Percentiles rank a stretch among this genome's conserved stretches.
These are phyloP conservation scores for Penicillium verhagenii DNA, from an alignment of 495 filamentous ascomycete species.

Conservation along the genomic window DNA sequence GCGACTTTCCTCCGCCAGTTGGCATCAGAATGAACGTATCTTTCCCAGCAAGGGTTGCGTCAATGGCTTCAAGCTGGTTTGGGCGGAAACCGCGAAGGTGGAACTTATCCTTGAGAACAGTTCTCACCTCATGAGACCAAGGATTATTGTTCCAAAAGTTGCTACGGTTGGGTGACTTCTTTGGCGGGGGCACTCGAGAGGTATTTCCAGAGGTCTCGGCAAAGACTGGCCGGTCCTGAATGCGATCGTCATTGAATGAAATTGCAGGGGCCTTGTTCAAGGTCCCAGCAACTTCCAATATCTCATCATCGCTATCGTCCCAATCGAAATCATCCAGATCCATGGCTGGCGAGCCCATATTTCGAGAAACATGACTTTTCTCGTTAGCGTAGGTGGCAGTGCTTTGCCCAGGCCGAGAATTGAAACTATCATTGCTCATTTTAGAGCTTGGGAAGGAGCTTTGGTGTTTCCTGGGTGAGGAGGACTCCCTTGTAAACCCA, in stretches of 20 bases:
- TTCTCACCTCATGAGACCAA: slow-evolving; percentile 86
- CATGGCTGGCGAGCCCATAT: slow-evolving; percentile 44
- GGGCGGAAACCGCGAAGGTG: slow-evolving; percentile 77
- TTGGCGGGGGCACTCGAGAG: slow-evolving; percentile 27
- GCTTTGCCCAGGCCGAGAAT: slow-evolving; percentile 9
- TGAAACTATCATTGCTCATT: slow-evolving; percentile 4
- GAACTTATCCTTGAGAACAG: slow-evolving; percentile 75
- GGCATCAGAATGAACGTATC: slow-evolving; percentile 97
- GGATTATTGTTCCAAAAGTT: slow-evolving; percentile 48
- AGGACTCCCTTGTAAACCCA: not conserved
- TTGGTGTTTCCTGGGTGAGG: slow-evolving; percentile 2
- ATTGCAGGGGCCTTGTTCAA: slow-evolving; percentile 48
- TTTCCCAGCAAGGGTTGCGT: slow-evolving; percentile 81
- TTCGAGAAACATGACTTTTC: slow-evolving; percentile 44
- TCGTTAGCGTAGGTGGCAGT: slow-evolving; percentile 16
- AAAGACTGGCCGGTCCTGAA: slow-evolving; percentile 45
- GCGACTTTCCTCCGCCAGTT: slow-evolving; percentile 92
- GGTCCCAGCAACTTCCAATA: slow-evolving; percentile 60
- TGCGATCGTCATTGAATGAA: slow-evolving; percentile 19
- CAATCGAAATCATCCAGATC: slow-evolving; percentile 62
- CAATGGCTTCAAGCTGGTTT: slow-evolving; percentile 96
- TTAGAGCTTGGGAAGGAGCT: slow-evolving; percentile 7
- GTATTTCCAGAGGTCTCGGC: slow-evolving; percentile 56
- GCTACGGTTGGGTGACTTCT: slow-evolving; percentile 34
- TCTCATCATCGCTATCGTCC: slow-evolving; percentile 66